Evolutionary conservation across 2,329 filamentous ascomycete genomes (phyloP), one percentile per base, ranked within the genome.

Genomic region (Neocucurbitaria cava): DNA sequence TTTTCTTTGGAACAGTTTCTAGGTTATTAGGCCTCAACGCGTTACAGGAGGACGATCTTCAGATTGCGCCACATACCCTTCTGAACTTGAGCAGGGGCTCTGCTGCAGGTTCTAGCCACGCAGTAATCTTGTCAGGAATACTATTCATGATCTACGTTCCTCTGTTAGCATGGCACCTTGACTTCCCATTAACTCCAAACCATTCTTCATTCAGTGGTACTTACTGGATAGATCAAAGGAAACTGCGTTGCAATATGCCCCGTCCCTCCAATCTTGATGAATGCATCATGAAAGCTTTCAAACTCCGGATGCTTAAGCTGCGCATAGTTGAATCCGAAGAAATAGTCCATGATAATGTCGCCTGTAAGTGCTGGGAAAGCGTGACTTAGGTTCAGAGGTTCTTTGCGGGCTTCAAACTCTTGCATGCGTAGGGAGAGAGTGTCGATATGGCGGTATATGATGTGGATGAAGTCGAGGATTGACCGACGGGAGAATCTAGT

Each of bases 261-360:
- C 13, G 65, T 67, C 2, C 59, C 62, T 2, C 62, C 69, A 55
- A 74, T 64, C 45, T 66, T 69, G 47, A 69, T 61, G 48, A 75
- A 75, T 0, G 71, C 71, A 28, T 72, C 69, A 31, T 74, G 71
- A 44, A 74, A 75, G 1, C 68, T 72, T 5, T 66, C 63, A 45
- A 74, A 75, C n/a, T 70, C 61, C 0, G 71, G 68, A 24, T 72
- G 54, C 54, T 71, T 69, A 49, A 73, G 64, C 42, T 72, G 70
- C 11, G 48, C 58, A 31, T 72, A 69, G 52, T 73, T 72, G 61
- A 74, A 71, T 11, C 72, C 71, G 42, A 73, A 73, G 56, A 72
- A 73, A 53, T 80, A 81, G 47, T 78, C 71, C 54, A 78, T 79
- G 58, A 82, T 78, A 40, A 81, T 74, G 28, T 82, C 79, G 28